Evolutionary conservation across 306 rosid genomes (phyloP).

Genomic region (Elaeagnus macrophylla): DNA sequence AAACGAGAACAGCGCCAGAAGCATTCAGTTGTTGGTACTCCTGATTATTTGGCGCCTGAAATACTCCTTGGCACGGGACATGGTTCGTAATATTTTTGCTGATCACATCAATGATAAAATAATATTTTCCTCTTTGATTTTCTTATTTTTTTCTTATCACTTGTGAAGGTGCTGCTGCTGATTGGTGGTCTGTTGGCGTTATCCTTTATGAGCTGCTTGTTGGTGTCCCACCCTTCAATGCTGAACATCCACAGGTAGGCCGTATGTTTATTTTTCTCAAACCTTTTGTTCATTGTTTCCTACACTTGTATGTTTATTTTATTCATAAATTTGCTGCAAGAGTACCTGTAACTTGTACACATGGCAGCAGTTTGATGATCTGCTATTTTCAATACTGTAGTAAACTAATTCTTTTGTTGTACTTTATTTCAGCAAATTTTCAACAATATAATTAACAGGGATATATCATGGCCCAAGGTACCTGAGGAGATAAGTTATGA

Average conservation of each 20-base stretch:
- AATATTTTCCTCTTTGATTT: slow-evolving; percentile 4
- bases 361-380: too few species aligned
- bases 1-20: slow-evolving; percentile 64
- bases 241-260: slow-evolving; percentile 80
- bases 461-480: slow-evolving; percentile 79
- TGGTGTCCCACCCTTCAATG: slow-evolving; percentile 92
- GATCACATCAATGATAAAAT: slow-evolving; percentile 13
- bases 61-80: slow-evolving; percentile 99
- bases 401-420: slow-evolving; percentile 14
- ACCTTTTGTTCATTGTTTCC: too few species aligned
- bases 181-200: slow-evolving; percentile 99
- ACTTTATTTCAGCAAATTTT: slow-evolving; percentile 69
- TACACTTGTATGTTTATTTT: too few species aligned
- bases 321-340: too few species aligned
- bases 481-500: slow-evolving; percentile 80
- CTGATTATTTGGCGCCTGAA: slow-evolving; percentile 99
- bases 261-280: slow-evolving; percentile 14
- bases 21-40: slow-evolving; percentile 81
- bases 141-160: slow-evolving; percentile 15
- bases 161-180: slow-evolving; percentile 76
- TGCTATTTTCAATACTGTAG: not conserved
- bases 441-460: slow-evolving; percentile 89
- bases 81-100: slow-evolving; percentile 40
- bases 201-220: slow-evolving; percentile 92
- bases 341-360: too few species aligned